Percentiles rank a stretch among this genome's conserved stretches.
These are phyloP conservation scores for Schoenoplectus triqueter DNA, from an alignment of 202 grass and related monocot species.

Conservation along the genomic window DNA sequence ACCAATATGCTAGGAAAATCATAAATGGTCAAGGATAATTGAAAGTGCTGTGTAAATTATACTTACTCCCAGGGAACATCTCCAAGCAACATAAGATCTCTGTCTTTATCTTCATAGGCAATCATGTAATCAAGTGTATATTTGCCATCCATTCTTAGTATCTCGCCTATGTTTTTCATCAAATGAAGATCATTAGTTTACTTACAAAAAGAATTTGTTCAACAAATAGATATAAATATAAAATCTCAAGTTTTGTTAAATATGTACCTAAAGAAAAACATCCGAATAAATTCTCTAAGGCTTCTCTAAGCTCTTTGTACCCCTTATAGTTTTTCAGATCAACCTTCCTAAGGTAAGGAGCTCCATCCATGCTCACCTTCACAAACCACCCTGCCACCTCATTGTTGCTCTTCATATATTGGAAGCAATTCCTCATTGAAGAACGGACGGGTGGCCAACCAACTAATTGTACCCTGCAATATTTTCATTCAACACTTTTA, in stretches of 20 bases:
- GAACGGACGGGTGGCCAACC: slow-evolving; percentile 89
- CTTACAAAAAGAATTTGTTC: not conserved
- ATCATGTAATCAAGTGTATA: slow-evolving; percentile 41
- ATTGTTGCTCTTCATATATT: slow-evolving; percentile 42
- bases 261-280: slow-evolving; percentile 37
- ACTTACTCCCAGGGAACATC: slow-evolving; percentile 86
- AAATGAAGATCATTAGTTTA: not conserved
- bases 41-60: not conserved
- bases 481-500: not conserved
- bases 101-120: slow-evolving; percentile 73
- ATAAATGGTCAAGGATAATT: not conserved
- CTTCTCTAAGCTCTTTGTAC: slow-evolving; percentile 65
- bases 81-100: slow-evolving; percentile 65
- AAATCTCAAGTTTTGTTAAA: too few species aligned
- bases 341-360: slow-evolving; percentile 72
- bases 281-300: slow-evolving; percentile 61
- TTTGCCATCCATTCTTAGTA: slow-evolving; percentile 2
- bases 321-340: slow-evolving; percentile 62
- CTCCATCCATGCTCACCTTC: slow-evolving; percentile 89
- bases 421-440: slow-evolving; percentile 74
- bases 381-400: slow-evolving; percentile 45
- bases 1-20: not conserved
- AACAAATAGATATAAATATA: slow-evolving; percentile 13
- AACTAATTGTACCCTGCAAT: slow-evolving; percentile 72
- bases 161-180: slow-evolving; percentile 16